Evolutionary conservation across 2,329 filamentous ascomycete species (phyloP), one percentile per base, ranked within the genome.

Genomic region (Aspergillus uvarum): DNA sequence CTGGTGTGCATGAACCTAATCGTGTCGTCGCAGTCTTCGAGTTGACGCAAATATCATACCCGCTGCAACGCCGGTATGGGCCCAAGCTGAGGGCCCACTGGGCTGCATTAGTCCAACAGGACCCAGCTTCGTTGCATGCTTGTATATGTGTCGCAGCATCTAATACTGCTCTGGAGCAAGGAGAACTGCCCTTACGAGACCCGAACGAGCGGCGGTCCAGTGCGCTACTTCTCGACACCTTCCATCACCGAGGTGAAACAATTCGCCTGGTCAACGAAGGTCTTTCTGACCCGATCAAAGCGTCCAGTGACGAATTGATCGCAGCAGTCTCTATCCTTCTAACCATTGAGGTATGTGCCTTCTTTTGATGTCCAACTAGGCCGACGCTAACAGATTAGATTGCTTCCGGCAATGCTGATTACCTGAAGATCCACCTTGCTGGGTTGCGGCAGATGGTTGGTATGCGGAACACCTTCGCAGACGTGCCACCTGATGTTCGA

Each of bases 391-490:
- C 63, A 10, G 10, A 6, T 47, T 48, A 77, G 75, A 76, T 77
- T 57, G 74, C 72, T 11, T 75, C 74, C 12, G 74, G 74, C 4
- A 76, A 76, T 52, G 69, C 74, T 1, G 73, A 77, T 59, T 75
- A 76, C 62, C 61, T 77, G 22, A 75, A 75, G 48, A 75, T 76
- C 19, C 75, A 77, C 52, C 59, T 77, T 11, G 74, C 74, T n/a
- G 75, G 75, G 2, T 55, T 77, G 49, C 66, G 74, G 31, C 75
- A 77, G 64, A 77, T 77, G 73, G 72, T 77, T 19, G 67, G 69
- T 32, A 63, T 77, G 60, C 68, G 75, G 55, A 71, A 72, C 47
- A 75, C 66, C 54, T 76, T 77, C 54, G 70, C 71, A 5, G 74
- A 77, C 42, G 74, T 77, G 4, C 67, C 70, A n/a, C 65, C 68